Base-by-base conservation (phyloP, 2,329 filamentous ascomycete genomes). In the Cladophialophora yegresii region DNA sequence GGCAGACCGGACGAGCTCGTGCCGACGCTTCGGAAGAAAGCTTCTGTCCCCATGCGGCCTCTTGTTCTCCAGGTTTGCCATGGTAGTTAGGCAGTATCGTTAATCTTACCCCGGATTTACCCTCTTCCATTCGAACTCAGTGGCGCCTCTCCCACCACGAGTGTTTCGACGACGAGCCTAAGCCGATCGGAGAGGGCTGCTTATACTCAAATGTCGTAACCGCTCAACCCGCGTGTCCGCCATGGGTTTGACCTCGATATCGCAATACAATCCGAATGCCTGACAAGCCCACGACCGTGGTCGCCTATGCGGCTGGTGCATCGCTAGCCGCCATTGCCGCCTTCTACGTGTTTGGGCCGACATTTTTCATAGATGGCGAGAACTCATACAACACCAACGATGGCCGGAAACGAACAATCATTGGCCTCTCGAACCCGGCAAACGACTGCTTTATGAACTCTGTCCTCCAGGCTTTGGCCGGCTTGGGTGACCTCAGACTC, bases 371-470 rank as follows among this genome's bases (percentile, higher is more conserved):
- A 76, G 93, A 99, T 78, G 87, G 89, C 74, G 90, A 95, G 62
- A 84, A 88, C 58, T 81, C 82, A 26, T 79, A 77, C 63, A 81
- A 77, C 66, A 85, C 84, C 61, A 79, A 79, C 51, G 79, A 71
- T 61, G 79, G 80, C 67, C 87, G 90, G 71, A 95, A 92, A 78
- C 93, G 91, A 74, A 90, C 91, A 64, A 91, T 96, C 50, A 92
- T 98, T 61, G 95, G 95, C 45, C 83, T 98, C 62, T 83, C 84
- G 59, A 99, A 99, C 77, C 88, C 91, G 8, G 95, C 93, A 71
- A 99, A 99, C 78, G 95, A 95, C 77, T 95, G 91, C 81, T 95
- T 93, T 78, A 97, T 98, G 81, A 99, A 99, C 78, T 96, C 92
- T 26, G 90, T 96, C 22, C 85, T 99, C 40, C 95, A 99, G 80